Percentiles rank a stretch among this genome's conserved stretches.
Conservation (phyloP, 441 rosid genomes). For the Populus hybrid region DNA sequence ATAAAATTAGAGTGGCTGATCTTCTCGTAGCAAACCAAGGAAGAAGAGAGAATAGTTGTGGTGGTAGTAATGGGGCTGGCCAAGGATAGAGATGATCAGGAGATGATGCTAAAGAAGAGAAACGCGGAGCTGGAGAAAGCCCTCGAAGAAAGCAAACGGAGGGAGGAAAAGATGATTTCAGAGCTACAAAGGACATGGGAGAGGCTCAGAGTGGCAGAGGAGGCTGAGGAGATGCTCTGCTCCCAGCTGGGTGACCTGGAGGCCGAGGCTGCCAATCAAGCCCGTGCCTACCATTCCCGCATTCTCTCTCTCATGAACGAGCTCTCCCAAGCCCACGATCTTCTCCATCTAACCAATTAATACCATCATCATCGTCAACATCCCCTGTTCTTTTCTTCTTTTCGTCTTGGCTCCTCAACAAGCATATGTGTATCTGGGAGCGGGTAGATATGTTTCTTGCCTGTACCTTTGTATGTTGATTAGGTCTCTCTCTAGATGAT, state of each 20-base stretch:
- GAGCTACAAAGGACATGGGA: slow-evolving; percentile 50
- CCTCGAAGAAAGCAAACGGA: slow-evolving; percentile 47
- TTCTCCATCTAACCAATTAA: slow-evolving; percentile 3
- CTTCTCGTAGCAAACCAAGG: not conserved
- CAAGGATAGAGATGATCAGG: not conserved
- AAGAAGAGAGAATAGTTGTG: not conserved
- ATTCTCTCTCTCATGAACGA: slow-evolving; percentile 43
- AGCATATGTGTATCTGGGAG: no score
- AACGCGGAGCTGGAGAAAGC: slow-evolving; percentile 66
- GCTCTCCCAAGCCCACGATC: slow-evolving; percentile 1
- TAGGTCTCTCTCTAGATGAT: no score
- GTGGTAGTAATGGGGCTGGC: not conserved
- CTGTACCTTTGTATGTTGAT: no score
- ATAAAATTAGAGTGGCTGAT: not conserved
- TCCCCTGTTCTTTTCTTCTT: no score
- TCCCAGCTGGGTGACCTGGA: slow-evolving; percentile 78
- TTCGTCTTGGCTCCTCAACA: no score
- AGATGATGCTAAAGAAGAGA: slow-evolving; percentile 36
- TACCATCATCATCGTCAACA: not conserved
- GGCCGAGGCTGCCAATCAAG: slow-evolving; percentile 68
- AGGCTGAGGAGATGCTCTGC: slow-evolving; percentile 72
- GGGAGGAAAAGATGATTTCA: slow-evolving; percentile 54
- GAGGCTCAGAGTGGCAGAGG: slow-evolving; percentile 65
- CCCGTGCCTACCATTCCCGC: slow-evolving; percentile 62
- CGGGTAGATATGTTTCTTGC: no score